Conservation (phyloP, 768 basidiomycete genomes). For the Inosperma sp. region DNA sequence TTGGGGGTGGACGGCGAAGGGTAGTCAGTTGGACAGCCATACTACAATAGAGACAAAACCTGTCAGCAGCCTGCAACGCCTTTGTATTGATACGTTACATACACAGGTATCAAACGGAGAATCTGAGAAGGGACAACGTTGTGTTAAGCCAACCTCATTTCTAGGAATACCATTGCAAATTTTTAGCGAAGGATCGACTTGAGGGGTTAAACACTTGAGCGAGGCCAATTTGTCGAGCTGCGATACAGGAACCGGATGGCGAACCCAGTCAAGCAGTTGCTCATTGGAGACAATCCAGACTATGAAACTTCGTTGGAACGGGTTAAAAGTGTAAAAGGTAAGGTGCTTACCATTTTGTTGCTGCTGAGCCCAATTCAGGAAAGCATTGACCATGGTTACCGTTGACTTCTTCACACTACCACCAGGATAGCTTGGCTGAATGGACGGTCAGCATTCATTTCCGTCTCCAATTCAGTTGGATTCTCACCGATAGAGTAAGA, state of each 20-base stretch:
- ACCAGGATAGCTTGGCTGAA: conserved; percentile 57
- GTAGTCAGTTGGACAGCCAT: conserved; percentile 59
- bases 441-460: background rate
- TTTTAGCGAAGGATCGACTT: conserved; percentile 46
- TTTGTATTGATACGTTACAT: conserved; percentile 32
- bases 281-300: conserved; percentile 73
- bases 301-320: conserved; percentile 16
- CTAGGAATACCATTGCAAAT: conserved; percentile 76
- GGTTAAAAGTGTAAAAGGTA: background rate
- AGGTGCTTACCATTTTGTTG: conserved; percentile 50
- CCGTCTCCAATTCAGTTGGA: background rate
- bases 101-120: conserved; percentile 81
- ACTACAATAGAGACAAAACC: conserved; percentile 39
- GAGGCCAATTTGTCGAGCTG: conserved; percentile 50
- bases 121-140: conserved; percentile 61
- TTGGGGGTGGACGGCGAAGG: conserved; percentile 61
- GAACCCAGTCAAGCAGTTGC: conserved; percentile 72
- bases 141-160: conserved; percentile 59
- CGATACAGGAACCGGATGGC: conserved; percentile 59
- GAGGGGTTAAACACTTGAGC: conserved; percentile 61
- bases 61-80: no score
- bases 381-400: conserved; percentile 72
- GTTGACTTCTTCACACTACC: conserved; percentile 46
- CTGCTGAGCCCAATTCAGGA: conserved; percentile 77
- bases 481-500: conserved; percentile 61